Evolutionary conservation across 768 basidiomycete species (phyloP).

Genomic region (Agrocybe pediades): DNA sequence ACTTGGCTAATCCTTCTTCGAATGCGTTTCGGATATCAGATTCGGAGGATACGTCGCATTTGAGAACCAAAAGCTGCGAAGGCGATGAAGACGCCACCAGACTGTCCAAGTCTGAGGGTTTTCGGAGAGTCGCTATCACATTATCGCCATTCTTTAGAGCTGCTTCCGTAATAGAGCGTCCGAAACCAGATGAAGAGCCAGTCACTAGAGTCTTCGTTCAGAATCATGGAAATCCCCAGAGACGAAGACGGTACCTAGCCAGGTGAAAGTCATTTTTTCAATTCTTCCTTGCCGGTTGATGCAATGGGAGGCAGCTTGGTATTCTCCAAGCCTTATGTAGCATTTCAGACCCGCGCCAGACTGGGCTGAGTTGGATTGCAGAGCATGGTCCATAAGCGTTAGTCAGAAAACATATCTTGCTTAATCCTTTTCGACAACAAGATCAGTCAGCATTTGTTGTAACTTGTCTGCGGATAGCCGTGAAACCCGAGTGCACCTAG

Average conservation of each 20-base stretch:
- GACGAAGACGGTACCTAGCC: slow-evolving; percentile 14
- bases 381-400: too few species aligned
- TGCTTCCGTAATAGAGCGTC: not conserved
- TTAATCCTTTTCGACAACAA: too few species aligned
- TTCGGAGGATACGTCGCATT: not conserved
- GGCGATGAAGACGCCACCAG: not conserved
- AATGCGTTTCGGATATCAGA: not conserved
- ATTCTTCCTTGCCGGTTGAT: too few species aligned
- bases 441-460: too few species aligned
- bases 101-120: not conserved
- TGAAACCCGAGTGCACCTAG: too few species aligned
- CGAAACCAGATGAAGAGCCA: not conserved
- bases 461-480: too few species aligned
- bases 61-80: not conserved
- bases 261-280: slow-evolving; percentile 6
- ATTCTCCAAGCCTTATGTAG: too few species aligned
- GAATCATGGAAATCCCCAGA: not conserved
- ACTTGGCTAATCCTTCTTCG: not conserved
- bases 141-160: not conserved
- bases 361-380: too few species aligned
- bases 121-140: not conserved
- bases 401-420: too few species aligned
- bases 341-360: too few species aligned
- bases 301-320: too few species aligned
- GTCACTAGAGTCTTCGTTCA: not conserved